A percentile compares a stretch with the other conserved stretches of the same genome.
Conservation (phyloP, 2,329 filamentous ascomycete genomes). For the Aspergillus sp. region DNA sequence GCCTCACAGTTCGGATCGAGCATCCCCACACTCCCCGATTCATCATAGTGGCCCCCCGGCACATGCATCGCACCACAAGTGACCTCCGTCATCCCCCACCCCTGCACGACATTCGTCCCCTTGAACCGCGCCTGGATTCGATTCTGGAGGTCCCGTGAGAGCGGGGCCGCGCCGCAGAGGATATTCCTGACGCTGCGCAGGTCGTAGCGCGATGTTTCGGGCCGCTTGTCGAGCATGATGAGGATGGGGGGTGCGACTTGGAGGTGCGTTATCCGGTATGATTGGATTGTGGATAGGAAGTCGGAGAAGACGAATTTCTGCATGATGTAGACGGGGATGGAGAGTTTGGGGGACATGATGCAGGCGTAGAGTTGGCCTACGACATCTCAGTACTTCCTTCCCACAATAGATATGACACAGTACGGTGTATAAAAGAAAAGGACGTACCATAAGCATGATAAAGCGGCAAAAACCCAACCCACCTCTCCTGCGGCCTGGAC, state of each 20-base stretch:
- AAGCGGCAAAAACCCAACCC: conserved; percentile 18
- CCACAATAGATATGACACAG: background rate
- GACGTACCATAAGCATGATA: conserved; percentile 19
- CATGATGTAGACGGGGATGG: conserved; percentile 61
- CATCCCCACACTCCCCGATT: conserved; percentile 57
- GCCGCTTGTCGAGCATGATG: conserved; percentile 62
- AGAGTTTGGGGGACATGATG: conserved; percentile 50
- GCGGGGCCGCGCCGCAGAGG: conserved; percentile 59
- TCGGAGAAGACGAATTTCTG: conserved; percentile 58
- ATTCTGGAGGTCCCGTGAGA: conserved; percentile 48
- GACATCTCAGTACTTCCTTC: too few species aligned
- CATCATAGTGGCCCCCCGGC: conserved; percentile 43
- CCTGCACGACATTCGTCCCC: conserved; percentile 52
- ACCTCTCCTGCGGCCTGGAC: conserved; percentile 14
- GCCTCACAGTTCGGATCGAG: conserved; percentile 60
- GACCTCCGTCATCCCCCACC: conserved; percentile 67
- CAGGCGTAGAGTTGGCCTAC: conserved; percentile 46
- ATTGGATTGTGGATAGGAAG: conserved; percentile 57
- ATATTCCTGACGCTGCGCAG: conserved; percentile 55
- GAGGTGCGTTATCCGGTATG: conserved; percentile 59
- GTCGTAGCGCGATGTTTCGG: conserved; percentile 60
- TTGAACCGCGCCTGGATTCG: conserved; percentile 52
- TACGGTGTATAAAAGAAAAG: background rate
- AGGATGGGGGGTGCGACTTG: conserved; percentile 63
- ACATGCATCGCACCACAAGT: conserved; percentile 51